Evolutionary conservation across 305 asterid species (phyloP).

Genomic region (Fraxinus ornus): DNA sequence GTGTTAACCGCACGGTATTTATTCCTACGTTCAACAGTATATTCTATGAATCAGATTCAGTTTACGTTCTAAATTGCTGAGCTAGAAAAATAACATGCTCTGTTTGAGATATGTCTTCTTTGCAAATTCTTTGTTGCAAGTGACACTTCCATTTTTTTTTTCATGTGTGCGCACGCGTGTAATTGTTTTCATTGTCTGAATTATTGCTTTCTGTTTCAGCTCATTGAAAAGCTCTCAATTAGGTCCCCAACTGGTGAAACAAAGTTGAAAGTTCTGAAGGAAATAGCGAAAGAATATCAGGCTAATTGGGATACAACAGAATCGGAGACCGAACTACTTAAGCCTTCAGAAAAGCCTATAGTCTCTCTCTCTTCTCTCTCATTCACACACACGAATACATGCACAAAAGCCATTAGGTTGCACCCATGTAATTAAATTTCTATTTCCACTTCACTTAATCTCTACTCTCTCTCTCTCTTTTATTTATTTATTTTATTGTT

Average conservation of each 20-base stretch:
- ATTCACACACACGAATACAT: constrained; percentile 2
- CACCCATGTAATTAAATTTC: background rate
- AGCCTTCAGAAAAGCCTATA: constrained; percentile 81
- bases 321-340: constrained; percentile 76
- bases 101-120: background rate
- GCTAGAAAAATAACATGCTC: background rate
- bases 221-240: constrained; percentile 91
- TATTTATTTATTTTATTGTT: background rate
- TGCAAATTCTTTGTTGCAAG: background rate
- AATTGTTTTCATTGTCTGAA: background rate
- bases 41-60: background rate
- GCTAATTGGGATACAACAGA: constrained; percentile 84
- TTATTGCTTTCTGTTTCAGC: constrained; percentile 42
- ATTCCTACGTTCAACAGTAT: background rate
- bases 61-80: background rate
- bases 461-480: background rate
- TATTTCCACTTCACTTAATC: constrained; percentile 2
- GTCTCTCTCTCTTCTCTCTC: constrained; percentile 37
- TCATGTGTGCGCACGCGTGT: background rate
- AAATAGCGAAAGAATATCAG: constrained; percentile 89
- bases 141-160: background rate
- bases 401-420: background rate
- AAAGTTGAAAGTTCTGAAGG: constrained; percentile 80
- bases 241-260: constrained; percentile 80
- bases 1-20: constrained; percentile 81